phyloP scores from a whole-genome alignment of 495 filamentous ascomycete genomes.

The Aspergillus wentii region DNA sequence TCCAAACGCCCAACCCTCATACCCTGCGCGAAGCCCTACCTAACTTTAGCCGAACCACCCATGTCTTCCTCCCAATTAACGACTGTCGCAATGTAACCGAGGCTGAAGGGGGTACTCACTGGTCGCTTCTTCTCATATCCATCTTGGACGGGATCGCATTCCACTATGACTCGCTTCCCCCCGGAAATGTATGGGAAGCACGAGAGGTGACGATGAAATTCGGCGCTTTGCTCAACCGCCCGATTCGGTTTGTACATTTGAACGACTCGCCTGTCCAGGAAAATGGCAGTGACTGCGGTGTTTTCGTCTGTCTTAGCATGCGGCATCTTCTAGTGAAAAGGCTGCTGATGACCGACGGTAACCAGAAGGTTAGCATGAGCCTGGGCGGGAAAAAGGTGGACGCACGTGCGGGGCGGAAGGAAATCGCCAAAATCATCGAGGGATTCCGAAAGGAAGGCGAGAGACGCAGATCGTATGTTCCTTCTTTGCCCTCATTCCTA shows the following conservation, averaged over 20 bases:
- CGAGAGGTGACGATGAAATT: conserved; percentile 58
- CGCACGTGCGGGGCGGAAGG: conserved; percentile 68
- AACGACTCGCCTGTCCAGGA: conserved; percentile 86
- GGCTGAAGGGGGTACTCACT: conserved; percentile 88
- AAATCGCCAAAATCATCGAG: conserved; percentile 86
- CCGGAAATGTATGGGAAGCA: conserved; percentile 71
- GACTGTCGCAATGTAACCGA: conserved; percentile 70
- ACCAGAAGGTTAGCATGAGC: conserved; percentile 88
- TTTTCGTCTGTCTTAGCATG: conserved; percentile 95
- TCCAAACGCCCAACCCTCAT: conserved; percentile 72
- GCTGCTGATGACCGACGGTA: conserved; percentile 68
- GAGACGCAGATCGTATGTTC: conserved; percentile 66
- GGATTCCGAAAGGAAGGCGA: conserved; percentile 77
- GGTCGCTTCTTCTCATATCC: conserved; percentile 88
- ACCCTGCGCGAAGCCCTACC: conserved; percentile 53
- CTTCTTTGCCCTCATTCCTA: conserved; percentile 13
- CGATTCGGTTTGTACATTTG: conserved; percentile 68
- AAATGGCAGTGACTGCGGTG: conserved; percentile 89
- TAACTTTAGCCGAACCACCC: conserved; percentile 74
- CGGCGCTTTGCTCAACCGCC: conserved; percentile 54
- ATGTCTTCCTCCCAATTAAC: conserved; percentile 97
- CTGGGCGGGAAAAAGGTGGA: conserved; percentile 77
- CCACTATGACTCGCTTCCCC: conserved; percentile 89
- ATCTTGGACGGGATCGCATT: conserved; percentile 88
- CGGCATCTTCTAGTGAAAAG: conserved; percentile 77